A percentile compares a stretch with the other conserved stretches of the same genome.
These are phyloP conservation scores for Circinella umbellata DNA, from an alignment of 371 early-diverging fungal species.

Conservation along the genomic window DNA sequence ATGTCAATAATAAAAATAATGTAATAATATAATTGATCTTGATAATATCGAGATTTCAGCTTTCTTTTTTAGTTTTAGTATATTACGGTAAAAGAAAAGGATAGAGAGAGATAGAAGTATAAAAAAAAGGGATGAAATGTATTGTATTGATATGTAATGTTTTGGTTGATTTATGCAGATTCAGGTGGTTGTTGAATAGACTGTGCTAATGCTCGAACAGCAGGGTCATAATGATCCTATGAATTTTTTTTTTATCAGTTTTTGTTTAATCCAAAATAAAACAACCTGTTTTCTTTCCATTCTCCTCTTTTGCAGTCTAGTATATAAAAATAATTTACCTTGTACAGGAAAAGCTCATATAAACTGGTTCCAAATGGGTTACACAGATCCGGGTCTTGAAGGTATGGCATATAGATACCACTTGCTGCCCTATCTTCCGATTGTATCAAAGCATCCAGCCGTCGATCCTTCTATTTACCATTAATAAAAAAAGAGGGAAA, in stretches of 20 bases:
- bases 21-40: too few species aligned
- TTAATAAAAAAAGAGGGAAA: neutral
- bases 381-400: constrained; percentile 92
- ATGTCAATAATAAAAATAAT: too few species aligned
- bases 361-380: constrained; percentile 91
- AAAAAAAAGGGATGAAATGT: neutral
- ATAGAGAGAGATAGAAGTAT: neutral
- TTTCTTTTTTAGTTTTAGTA: too few species aligned
- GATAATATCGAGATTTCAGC: too few species aligned
- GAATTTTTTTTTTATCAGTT: too few species aligned
- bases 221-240: constrained; percentile 82
- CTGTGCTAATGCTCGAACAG: constrained; percentile 65
- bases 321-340: constrained; percentile 50
- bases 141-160: too few species aligned
- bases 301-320: too few species aligned
- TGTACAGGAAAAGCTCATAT: constrained; percentile 81
- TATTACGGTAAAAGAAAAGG: too few species aligned
- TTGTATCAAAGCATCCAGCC: constrained; percentile 80
- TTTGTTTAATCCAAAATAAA: too few species aligned
- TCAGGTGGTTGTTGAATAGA: constrained; percentile 32
- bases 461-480: constrained; percentile 60
- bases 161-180: neutral
- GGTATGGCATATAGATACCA: constrained; percentile 79
- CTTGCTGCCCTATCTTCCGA: constrained; percentile 81
- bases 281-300: too few species aligned